These are phyloP conservation scores for Avena atlantica DNA, from an alignment of 176 grass and related monocot species.

Conservation along the genomic window DNA sequence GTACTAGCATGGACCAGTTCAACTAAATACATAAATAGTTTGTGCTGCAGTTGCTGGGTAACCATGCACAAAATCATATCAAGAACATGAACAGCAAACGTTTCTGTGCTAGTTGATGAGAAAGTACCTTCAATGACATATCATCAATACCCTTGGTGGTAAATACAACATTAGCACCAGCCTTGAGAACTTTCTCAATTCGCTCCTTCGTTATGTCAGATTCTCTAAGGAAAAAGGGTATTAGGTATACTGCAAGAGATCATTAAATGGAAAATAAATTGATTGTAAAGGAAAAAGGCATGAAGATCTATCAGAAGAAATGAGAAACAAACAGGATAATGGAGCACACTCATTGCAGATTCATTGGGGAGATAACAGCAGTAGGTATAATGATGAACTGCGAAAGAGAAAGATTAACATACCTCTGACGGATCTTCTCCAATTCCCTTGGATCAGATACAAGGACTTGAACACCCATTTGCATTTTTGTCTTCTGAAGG, in stretches of 20 bases:
- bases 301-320: neutral
- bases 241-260: neutral
- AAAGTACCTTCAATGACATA: constrained; percentile 81
- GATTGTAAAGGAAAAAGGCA: neutral
- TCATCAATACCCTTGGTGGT: constrained; percentile 97
- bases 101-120: neutral
- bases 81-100: neutral
- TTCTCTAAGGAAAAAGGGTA: constrained; percentile 53
- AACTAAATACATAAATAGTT: neutral
- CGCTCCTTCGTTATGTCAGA: constrained; percentile 91
- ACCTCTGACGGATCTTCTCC: constrained; percentile 92
- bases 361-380: neutral
- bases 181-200: constrained; percentile 86
- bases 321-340: neutral
- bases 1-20: neutral
- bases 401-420: neutral
- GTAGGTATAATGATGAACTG: neutral
- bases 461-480: constrained; percentile 89
- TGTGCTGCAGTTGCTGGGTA: neutral
- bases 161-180: constrained; percentile 91
- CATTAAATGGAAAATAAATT: neutral
- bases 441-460: constrained; percentile 91
- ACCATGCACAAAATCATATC: neutral
- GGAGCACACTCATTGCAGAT: neutral
- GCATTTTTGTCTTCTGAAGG: constrained; percentile 98